Evolutionary conservation across 2,329 filamentous ascomycete species (phyloP).

Genomic region (Colletotrichum cordylinicola): DNA sequence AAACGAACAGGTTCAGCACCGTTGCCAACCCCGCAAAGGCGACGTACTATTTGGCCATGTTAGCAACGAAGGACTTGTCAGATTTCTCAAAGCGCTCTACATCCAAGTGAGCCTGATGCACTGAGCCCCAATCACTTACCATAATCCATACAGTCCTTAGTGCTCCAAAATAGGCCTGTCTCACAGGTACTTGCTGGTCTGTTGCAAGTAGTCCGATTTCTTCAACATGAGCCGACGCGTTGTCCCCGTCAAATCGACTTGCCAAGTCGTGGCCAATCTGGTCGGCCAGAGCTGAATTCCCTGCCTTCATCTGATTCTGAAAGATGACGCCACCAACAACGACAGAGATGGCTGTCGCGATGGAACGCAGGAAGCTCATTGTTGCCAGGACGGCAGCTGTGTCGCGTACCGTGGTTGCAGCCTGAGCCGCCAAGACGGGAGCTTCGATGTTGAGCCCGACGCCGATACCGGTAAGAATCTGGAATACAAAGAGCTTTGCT

Average conservation of each 20-base stretch:
- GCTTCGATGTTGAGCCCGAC: conserved; percentile 74
- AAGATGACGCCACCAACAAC: conserved; percentile 80
- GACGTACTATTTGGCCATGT: background rate
- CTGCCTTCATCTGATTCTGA: conserved; percentile 70
- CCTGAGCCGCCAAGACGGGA: conserved; percentile 72
- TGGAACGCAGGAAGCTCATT: conserved; percentile 70
- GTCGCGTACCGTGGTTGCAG: conserved; percentile 56
- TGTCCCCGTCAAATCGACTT: background rate
- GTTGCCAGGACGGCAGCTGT: conserved; percentile 73
- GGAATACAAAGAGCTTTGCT: conserved; percentile 63
- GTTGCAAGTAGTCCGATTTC: background rate
- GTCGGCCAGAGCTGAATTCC: background rate
- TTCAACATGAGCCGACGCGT: conserved; percentile 26
- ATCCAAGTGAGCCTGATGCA: background rate
- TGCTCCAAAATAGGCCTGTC: conserved; percentile 29
- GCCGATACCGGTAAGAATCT: conserved; percentile 68
- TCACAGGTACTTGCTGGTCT: conserved; percentile 26
- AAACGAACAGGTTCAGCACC: background rate
- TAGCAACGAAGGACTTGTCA: background rate
- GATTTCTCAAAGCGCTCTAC: background rate
- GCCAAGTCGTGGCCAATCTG: background rate
- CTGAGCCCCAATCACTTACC: conserved; percentile 16
- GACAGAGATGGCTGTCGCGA: conserved; percentile 71
- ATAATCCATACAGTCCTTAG: conserved; percentile 33
- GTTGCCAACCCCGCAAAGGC: background rate